These are phyloP conservation scores for Entoloma clypeatum DNA, from an alignment of 1,284 basidiomycete species.

Conservation along the genomic window DNA sequence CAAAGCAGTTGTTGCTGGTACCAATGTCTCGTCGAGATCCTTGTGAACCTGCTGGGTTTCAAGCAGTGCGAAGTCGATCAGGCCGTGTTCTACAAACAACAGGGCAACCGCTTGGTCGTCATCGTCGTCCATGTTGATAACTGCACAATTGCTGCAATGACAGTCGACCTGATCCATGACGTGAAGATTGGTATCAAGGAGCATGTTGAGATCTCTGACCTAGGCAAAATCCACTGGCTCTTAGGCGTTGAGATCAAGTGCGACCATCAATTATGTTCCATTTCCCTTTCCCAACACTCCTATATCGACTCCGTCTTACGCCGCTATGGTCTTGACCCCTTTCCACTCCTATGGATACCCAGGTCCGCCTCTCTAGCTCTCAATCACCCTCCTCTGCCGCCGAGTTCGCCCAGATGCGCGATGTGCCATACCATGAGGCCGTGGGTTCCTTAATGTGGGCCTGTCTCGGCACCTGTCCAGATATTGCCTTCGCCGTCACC, in stretches of 20 bases:
- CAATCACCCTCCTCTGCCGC: conserved; percentile 1
- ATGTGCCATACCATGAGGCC: conserved; percentile 23
- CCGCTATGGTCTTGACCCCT: conserved; percentile 14
- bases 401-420: conserved; percentile 16
- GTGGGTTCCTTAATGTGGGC: too few relatives aligned
- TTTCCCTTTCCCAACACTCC: conserved; percentile 21
- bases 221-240: conserved; percentile 20
- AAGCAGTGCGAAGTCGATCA: too few relatives aligned
- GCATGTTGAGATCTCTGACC: too few relatives aligned
- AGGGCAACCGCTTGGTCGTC: conserved; percentile 11
- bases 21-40: too few relatives aligned
- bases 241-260: conserved; percentile 25
- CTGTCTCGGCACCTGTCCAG: too few relatives aligned
- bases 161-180: conserved; percentile 7
- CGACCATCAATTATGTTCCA: conserved; percentile 13
- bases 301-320: conserved; percentile 26
- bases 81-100: too few relatives aligned
- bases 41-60: too few relatives aligned
- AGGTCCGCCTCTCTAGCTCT: not conserved
- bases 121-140: conserved; percentile 32
- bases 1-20: too few relatives aligned
- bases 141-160: conserved; percentile 18
- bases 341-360: too few relatives aligned
- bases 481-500: too few relatives aligned
- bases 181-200: conserved; percentile 19